A percentile compares a stretch with the other conserved stretches of the same genome.
phyloP scores from a whole-genome alignment of 2,329 filamentous ascomycete species.

The Fusarium sterilihyphosum region DNA sequence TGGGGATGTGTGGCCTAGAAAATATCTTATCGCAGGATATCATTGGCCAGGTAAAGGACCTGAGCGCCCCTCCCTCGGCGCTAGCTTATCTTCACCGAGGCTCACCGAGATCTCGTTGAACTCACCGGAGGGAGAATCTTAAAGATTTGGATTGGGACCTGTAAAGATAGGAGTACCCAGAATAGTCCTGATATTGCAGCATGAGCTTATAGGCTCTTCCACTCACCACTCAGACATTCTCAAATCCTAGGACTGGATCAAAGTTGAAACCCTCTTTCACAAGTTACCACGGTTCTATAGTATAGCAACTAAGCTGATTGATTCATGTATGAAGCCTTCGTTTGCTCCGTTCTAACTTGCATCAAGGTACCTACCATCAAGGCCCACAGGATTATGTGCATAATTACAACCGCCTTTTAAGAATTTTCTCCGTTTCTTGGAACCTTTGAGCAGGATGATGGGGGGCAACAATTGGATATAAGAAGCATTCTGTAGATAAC shows the following conservation, averaged over 20 bases:
- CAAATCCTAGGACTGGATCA: not conserved
- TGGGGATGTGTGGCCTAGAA: slow-evolving; percentile 40
- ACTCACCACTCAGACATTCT: not conserved
- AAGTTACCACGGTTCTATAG: not conserved
- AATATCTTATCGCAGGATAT: slow-evolving; percentile 41
- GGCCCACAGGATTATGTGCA: not conserved
- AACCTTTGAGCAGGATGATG: not conserved
- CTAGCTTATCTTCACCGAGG: slow-evolving; percentile 29
- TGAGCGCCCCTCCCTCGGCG: not conserved
- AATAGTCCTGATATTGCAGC: not conserved
- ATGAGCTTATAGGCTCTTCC: not conserved
- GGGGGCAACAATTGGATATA: not conserved
- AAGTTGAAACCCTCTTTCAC: not conserved
- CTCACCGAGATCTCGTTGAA: not conserved
- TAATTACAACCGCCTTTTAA: not conserved
- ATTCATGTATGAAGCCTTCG: not conserved
- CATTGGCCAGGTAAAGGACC: slow-evolving; percentile 38
- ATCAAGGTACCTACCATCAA: not conserved
- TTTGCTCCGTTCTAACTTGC: not conserved
- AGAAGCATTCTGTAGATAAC: slow-evolving; percentile 5
- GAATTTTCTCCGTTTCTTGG: not conserved
- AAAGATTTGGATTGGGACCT: not conserved
- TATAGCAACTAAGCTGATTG: not conserved
- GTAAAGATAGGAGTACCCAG: not conserved
- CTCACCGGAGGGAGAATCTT: not conserved